Evolutionary conservation across 345 rosid genomes (phyloP).

Genomic region (Linum trigynum): DNA sequence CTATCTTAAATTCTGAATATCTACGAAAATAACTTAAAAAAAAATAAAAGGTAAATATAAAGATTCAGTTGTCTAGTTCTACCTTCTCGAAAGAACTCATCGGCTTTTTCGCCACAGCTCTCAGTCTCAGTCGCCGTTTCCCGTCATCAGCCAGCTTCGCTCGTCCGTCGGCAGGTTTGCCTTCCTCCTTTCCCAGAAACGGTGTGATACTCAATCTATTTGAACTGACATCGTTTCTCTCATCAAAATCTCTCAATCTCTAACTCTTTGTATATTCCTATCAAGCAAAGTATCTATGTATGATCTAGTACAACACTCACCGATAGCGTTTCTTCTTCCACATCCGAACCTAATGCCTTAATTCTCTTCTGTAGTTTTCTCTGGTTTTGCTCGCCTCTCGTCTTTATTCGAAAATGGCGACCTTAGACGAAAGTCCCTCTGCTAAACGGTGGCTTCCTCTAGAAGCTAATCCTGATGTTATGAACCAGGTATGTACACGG

Average conservation of each 20-base stretch:
- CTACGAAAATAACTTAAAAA: too few relatives aligned
- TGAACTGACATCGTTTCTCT: too few relatives aligned
- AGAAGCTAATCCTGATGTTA: slow-evolving; percentile 93
- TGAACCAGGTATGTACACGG: slow-evolving; percentile 69
- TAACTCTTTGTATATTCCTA: neutral
- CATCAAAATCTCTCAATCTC: neutral
- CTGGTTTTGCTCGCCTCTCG: neutral
- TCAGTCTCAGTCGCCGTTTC: too few relatives aligned
- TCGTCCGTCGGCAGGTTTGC: too few relatives aligned
- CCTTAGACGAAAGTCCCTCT: slow-evolving; percentile 37
- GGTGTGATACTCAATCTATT: too few relatives aligned
- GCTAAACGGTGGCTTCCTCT: slow-evolving; percentile 96
- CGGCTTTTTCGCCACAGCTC: too few relatives aligned
- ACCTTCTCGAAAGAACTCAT: too few relatives aligned
- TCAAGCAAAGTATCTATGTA: neutral
- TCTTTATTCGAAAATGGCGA: slow-evolving; percentile 37
- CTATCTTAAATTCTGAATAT: too few relatives aligned
- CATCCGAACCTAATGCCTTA: neutral
- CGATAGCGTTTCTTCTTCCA: neutral
- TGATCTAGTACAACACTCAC: neutral
- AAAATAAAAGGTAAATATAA: too few relatives aligned
- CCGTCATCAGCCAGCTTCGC: too few relatives aligned
- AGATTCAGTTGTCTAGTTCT: too few relatives aligned
- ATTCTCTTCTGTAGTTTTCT: neutral
- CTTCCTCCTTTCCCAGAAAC: too few relatives aligned